Evolutionary conservation across 2,329 filamentous ascomycete species (phyloP).

Genomic region (Alternaria ventricosa): DNA sequence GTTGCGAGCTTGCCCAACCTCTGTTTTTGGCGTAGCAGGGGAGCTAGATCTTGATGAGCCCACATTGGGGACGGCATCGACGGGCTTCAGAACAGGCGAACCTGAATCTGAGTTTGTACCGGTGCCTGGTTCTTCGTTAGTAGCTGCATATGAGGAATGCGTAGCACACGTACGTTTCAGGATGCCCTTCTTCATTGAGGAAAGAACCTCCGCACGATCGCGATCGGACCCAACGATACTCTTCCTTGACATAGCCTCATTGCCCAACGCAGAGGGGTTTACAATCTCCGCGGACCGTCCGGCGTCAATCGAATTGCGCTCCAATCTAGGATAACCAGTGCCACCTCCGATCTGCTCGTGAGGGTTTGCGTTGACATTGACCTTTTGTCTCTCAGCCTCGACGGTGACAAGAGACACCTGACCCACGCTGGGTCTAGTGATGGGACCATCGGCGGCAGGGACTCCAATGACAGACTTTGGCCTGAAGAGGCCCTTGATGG

Average conservation of each 20-base stretch:
- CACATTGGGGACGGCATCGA: constrained; percentile 66
- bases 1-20: constrained; percentile 54
- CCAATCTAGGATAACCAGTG: constrained; percentile 83
- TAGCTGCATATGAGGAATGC: constrained; percentile 10
- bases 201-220: constrained; percentile 89
- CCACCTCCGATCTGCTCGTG: constrained; percentile 72
- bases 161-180: constrained; percentile 74
- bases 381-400: constrained; percentile 85
- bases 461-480: constrained; percentile 90
- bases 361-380: constrained; percentile 77
- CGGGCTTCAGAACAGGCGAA: constrained; percentile 70
- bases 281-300: constrained; percentile 54
- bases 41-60: constrained; percentile 86
- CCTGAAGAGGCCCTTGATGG: constrained; percentile 90
- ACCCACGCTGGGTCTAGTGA: constrained; percentile 73
- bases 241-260: constrained; percentile 69
- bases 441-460: constrained; percentile 70
- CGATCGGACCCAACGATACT: constrained; percentile 91
- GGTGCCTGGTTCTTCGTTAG: constrained; percentile 45
- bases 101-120: constrained; percentile 68
- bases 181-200: constrained; percentile 93
- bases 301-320: constrained; percentile 80
- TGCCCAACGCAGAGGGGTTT: constrained; percentile 43
- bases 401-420: constrained; percentile 94
- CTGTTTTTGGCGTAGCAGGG: constrained; percentile 87